Percentiles rank a stretch among this genome's conserved stretches.
Conservation (phyloP, 768 basidiomycete genomes). For the Mycena capillaripes region DNA sequence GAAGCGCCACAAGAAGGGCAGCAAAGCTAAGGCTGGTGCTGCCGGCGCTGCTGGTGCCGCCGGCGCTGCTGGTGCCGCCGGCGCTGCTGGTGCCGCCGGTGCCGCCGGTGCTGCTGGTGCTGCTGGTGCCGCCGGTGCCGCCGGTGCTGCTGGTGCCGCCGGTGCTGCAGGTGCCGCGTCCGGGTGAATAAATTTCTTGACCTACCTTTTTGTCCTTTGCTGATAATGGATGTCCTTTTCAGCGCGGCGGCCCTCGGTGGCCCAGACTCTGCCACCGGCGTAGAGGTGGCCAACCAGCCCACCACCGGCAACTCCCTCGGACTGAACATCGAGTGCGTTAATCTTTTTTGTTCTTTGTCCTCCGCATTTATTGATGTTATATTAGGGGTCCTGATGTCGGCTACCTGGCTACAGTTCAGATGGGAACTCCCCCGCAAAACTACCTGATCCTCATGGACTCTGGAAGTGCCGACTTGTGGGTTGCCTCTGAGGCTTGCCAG, state of each 20-base stretch:
- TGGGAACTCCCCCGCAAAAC: conserved; percentile 74
- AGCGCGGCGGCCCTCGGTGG: conserved; percentile 31
- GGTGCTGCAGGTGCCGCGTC: conserved; percentile 2
- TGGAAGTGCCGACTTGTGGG: conserved; percentile 80
- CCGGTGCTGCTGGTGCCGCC: conserved; percentile 20
- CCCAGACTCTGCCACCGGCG: conserved; percentile 37
- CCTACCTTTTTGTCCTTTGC: neutral
- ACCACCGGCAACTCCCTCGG: conserved; percentile 69
- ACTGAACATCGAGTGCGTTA: conserved; percentile 78
- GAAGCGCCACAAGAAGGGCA: conserved; percentile 22
- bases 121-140: conserved; percentile 11
- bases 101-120: conserved; percentile 25
- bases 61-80: conserved; percentile 50
- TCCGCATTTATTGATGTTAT: neutral
- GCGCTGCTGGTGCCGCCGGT: conserved; percentile 5
- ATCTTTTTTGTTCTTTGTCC: neutral
- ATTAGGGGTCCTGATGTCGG: conserved; percentile 60
- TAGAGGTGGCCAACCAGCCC: conserved; percentile 58
- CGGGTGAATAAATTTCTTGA: neutral
- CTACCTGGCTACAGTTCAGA: conserved; percentile 69
- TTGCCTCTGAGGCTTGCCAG: conserved; percentile 67
- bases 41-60: conserved; percentile 48
- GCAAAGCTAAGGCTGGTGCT: conserved; percentile 33
- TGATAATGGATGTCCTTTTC: neutral
- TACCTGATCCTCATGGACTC: conserved; percentile 78